phyloP scores from a whole-genome alignment of 108 stramenopile genomes.

The Nannochloropsis salina region DNA sequence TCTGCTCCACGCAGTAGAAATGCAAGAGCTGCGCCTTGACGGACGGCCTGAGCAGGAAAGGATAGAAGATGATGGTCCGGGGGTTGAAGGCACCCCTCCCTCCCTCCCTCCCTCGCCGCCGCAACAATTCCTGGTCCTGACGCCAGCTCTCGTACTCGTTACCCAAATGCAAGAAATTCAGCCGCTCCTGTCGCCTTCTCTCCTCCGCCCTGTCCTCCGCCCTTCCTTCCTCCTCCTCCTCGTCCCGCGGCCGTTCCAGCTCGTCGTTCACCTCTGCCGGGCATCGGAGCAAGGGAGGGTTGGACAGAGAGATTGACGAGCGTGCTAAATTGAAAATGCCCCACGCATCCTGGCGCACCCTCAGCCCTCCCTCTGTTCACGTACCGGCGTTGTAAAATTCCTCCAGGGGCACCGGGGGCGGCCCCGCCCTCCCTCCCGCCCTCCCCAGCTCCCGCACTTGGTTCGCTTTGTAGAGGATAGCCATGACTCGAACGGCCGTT shows the following conservation, averaged over 20 bases:
- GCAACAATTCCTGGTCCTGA: not conserved
- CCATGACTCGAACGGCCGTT: not conserved
- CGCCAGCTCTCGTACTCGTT: not conserved
- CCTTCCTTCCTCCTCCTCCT: not conserved
- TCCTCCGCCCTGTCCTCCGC: not conserved
- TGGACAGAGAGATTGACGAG: not conserved
- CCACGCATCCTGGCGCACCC: not conserved
- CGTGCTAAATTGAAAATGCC: not conserved
- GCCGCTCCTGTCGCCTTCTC: not conserved
- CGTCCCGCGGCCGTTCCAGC: not conserved
- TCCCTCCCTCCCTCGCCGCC: not conserved
- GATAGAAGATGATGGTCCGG: constrained; percentile 32
- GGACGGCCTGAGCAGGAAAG: constrained; percentile 34
- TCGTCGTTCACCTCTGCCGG: not conserved
- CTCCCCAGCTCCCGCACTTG: not conserved
- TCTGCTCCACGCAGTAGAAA: constrained; percentile 39
- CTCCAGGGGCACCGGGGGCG: not conserved
- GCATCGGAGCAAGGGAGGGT: not conserved
- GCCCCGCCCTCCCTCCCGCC: not conserved
- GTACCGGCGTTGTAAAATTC: not conserved
- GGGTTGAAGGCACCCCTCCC: not conserved
- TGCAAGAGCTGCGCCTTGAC: constrained; percentile 34
- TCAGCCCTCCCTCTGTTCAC: not conserved
- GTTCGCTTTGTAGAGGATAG: not conserved
- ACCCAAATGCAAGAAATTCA: not conserved